Percentiles rank a stretch among this genome's conserved stretches.
These are phyloP conservation scores for Citrus glauca DNA, from an alignment of 345 rosid genomes.

Conservation along the genomic window DNA sequence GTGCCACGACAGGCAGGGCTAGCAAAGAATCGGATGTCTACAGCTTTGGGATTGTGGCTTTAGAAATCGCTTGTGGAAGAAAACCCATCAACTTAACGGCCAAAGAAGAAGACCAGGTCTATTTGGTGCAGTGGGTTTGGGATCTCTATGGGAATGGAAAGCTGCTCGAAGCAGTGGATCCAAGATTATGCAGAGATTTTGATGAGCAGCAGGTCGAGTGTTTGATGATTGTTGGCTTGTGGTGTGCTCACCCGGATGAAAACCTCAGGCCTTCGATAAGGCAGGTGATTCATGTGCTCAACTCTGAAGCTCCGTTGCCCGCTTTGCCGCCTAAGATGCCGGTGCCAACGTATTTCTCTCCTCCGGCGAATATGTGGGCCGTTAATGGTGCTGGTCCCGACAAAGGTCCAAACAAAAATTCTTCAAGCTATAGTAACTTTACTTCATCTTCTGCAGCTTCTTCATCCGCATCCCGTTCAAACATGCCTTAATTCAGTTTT, in stretches of 20 bases:
- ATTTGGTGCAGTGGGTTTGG: slow-evolving; percentile 11
- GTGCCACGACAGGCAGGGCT: slow-evolving; percentile 3
- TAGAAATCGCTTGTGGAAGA: slow-evolving; percentile 31
- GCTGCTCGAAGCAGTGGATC: slow-evolving; percentile 2
- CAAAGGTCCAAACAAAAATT: neutral
- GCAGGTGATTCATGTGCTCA: slow-evolving; percentile 4
- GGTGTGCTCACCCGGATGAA: slow-evolving; percentile 17
- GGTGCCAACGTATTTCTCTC: neutral
- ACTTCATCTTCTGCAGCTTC: neutral
- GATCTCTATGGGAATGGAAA: slow-evolving; percentile 6
- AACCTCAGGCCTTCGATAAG: slow-evolving; percentile 17
- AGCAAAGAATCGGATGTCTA: slow-evolving; percentile 34
- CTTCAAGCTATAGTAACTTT: neutral
- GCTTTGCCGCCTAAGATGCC: slow-evolving; percentile 7
- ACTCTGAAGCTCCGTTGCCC: slow-evolving; percentile 8
- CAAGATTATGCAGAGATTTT: neutral
- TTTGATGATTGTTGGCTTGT: slow-evolving; percentile 6
- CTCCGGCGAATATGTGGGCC: neutral
- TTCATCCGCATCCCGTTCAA: neutral
- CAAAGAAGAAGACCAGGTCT: neutral
- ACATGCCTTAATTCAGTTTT: neutral
- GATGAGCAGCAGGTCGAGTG: neutral
- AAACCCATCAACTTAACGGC: neutral
- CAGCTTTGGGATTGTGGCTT: slow-evolving; percentile 34
- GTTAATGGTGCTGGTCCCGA: neutral